Evolutionary conservation across 2,329 filamentous ascomycete species (phyloP).

Genomic region (Hyphodiscus sp.): DNA sequence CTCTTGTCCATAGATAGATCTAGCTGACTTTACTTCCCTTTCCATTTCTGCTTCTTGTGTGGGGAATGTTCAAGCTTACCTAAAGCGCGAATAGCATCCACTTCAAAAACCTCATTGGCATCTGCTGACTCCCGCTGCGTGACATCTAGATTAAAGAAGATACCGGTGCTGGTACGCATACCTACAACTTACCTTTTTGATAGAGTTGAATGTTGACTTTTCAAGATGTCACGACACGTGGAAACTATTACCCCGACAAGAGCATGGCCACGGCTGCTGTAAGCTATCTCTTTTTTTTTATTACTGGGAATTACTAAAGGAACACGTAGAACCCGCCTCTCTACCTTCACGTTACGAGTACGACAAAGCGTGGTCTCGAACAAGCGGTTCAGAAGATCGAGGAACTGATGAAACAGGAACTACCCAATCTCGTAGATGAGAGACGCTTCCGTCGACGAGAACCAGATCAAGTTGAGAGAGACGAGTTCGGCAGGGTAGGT

Average conservation of each 20-base stretch:
- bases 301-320: conserved; percentile 12
- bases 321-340: conserved; percentile 72
- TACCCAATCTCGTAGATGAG: conserved; percentile 93
- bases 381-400: conserved; percentile 82
- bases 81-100: conserved; percentile 57
- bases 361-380: conserved; percentile 84
- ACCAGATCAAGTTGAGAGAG: conserved; percentile 72
- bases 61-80: conserved; percentile 64
- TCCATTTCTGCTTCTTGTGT: conserved; percentile 37
- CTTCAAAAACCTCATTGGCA: conserved; percentile 65
- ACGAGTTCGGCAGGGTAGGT: conserved; percentile 81
- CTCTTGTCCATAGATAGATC: conserved; percentile 30
- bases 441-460: conserved; percentile 82
- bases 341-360: conserved; percentile 93
- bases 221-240: conserved; percentile 97
- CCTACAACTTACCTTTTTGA: conserved; percentile 36
- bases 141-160: conserved; percentile 98
- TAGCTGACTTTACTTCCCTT: conserved; percentile 25
- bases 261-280: conserved; percentile 92
- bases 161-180: conserved; percentile 96
- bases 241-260: conserved; percentile 95
- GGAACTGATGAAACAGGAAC: conserved; percentile 91
- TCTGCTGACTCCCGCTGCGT: conserved; percentile 88
- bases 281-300: conserved; percentile 35
- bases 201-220: conserved; percentile 48